phyloP scores from a whole-genome alignment of 208 protist genomes.

The Crithidia thermophila region DNA sequence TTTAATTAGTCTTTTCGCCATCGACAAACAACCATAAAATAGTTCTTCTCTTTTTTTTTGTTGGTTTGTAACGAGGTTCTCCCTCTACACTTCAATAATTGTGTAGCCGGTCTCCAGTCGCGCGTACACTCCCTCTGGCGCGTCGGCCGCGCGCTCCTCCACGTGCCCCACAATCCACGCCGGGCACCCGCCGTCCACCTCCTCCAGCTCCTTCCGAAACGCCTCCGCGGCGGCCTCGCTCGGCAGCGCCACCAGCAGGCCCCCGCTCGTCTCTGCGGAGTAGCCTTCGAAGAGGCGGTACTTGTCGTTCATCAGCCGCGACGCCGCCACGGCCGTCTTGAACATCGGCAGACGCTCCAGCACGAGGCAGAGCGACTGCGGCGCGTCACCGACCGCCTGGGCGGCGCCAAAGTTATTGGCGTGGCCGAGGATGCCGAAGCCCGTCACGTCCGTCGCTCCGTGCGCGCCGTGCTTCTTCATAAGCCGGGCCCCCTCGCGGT shows the following conservation, averaged over 20 bases:
- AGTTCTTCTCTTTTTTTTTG: too few relatives aligned
- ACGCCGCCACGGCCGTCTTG: slow-evolving; percentile 73
- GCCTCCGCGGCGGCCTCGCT: slow-evolving; percentile 50
- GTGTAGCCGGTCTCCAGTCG: slow-evolving; percentile 52
- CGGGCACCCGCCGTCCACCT: slow-evolving; percentile 62
- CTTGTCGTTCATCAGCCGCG: slow-evolving; percentile 76
- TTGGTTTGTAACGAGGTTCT: too few relatives aligned
- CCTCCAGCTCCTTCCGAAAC: slow-evolving; percentile 72
- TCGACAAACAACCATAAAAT: too few relatives aligned
- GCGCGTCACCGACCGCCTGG: slow-evolving; percentile 45
- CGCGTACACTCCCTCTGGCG: slow-evolving; percentile 40
- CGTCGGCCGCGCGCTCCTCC: slow-evolving; percentile 15
- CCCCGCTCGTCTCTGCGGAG: slow-evolving; percentile 96
- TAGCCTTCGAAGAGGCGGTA: slow-evolving; percentile 92
- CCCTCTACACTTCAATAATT: slow-evolving; percentile 68
- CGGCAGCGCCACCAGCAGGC: slow-evolving; percentile 90
- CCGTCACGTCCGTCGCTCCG: slow-evolving; percentile 96
- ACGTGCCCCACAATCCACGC: slow-evolving; percentile 92
- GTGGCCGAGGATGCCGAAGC: slow-evolving; percentile 97
- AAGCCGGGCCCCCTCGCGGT: slow-evolving; percentile 80
- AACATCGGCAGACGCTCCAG: slow-evolving; percentile 91
- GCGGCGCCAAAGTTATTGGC: slow-evolving; percentile 91
- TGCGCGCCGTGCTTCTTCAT: slow-evolving; percentile 91
- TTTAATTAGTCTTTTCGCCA: too few relatives aligned
- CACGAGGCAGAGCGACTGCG: slow-evolving; percentile 64